These are phyloP conservation scores for Aspergillus sp. DNA, from an alignment of 2,329 filamentous ascomycete genomes.

Conservation along the genomic window DNA sequence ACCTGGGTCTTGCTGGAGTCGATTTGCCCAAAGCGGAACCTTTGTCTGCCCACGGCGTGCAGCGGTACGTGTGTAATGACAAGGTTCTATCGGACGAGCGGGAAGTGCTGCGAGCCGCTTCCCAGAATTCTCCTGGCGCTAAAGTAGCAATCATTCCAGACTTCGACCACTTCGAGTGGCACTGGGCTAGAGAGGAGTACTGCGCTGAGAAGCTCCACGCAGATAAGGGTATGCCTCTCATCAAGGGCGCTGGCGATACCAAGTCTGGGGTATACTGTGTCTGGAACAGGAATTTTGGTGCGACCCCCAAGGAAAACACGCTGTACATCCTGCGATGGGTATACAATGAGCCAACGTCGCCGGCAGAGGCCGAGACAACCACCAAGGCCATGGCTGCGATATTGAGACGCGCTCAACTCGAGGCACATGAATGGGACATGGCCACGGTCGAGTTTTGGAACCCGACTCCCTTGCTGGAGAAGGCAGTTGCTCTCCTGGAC, in stretches of 20 bases:
- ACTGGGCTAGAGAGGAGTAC: slow-evolving; percentile 78
- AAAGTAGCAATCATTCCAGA: slow-evolving; percentile 69
- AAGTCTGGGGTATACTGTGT: slow-evolving; percentile 38
- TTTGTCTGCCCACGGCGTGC: slow-evolving; percentile 35
- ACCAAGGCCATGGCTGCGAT: slow-evolving; percentile 61
- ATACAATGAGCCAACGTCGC: slow-evolving; percentile 39
- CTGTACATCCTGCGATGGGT: slow-evolving; percentile 45
- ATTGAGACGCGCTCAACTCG: slow-evolving; percentile 63
- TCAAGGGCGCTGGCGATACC: slow-evolving; percentile 70
- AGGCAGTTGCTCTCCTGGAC: slow-evolving; percentile 42
- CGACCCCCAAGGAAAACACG: slow-evolving; percentile 35
- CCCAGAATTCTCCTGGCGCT: slow-evolving; percentile 40
- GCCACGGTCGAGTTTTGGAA: slow-evolving; percentile 80
- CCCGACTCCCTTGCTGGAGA: slow-evolving; percentile 57
- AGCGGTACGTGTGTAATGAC: slow-evolving; percentile 52
- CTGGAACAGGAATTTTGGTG: slow-evolving; percentile 43
- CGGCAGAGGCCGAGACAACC: slow-evolving; percentile 48
- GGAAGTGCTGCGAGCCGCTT: slow-evolving; percentile 54
- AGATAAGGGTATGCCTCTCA: slow-evolving; percentile 47
- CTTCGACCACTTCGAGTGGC: slow-evolving; percentile 69
- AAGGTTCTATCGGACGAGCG: slow-evolving; percentile 69
- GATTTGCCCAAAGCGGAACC: slow-evolving; percentile 30
- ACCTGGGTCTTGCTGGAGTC: slow-evolving; percentile 21
- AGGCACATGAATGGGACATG: slow-evolving; percentile 72
- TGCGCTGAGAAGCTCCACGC: slow-evolving; percentile 65